Evolutionary conservation across 73 alveolate species (phyloP).

Genomic region (Symbiodinium natans): DNA sequence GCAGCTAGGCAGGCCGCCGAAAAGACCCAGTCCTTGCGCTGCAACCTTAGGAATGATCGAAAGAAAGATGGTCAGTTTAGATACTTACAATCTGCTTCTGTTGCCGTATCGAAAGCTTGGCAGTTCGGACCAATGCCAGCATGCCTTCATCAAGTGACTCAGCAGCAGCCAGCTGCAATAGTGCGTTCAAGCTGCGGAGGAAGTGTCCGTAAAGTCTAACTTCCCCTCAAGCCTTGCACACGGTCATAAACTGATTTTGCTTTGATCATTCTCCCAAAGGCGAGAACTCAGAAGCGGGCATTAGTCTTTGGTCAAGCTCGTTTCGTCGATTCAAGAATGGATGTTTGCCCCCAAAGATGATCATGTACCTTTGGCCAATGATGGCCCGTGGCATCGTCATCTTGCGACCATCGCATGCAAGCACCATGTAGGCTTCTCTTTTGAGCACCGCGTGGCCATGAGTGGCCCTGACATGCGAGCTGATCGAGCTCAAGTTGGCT

Average conservation of each 20-base stretch:
- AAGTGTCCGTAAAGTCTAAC: slow-evolving; percentile 81
- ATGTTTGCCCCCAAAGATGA: slow-evolving; percentile 79
- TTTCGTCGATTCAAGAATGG: slow-evolving; percentile 74
- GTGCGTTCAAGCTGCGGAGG: slow-evolving; percentile 8
- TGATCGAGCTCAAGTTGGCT: neutral
- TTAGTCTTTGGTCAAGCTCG: slow-evolving; percentile 53
- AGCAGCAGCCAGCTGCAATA: no score
- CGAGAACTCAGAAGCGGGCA: neutral
- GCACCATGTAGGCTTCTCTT: no score
- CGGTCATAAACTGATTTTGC: no score
- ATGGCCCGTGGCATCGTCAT: no score
- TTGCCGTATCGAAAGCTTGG: no score
- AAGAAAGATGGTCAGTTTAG: no score
- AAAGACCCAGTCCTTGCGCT: slow-evolving; percentile 74
- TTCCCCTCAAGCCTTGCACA: slow-evolving; percentile 52
- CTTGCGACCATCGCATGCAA: no score
- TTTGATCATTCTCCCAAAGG: no score
- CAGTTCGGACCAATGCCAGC: no score
- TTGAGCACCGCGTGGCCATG: no score
- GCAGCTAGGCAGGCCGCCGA: neutral
- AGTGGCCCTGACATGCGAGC: neutral
- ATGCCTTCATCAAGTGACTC: no score
- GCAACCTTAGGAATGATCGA: slow-evolving; percentile 50
- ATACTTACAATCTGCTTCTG: no score
- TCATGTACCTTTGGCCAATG: slow-evolving; percentile 79